Evolutionary conservation across 345 rosid genomes (phyloP).

Genomic region (Garcia nutans): DNA sequence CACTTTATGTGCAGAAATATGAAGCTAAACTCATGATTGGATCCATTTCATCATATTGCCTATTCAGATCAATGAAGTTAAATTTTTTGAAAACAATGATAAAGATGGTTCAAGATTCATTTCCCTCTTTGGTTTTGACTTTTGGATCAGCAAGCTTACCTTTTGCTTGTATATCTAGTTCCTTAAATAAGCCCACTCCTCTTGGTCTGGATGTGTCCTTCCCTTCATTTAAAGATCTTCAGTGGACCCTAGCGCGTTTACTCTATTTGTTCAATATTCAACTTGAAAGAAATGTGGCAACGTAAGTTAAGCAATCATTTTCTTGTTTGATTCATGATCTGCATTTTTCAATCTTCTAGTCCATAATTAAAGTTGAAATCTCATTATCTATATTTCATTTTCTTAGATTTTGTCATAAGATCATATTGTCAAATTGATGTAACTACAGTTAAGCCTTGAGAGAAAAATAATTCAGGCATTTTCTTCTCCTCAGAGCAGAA

Average conservation of each 20-base stretch:
- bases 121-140: constrained; percentile 39
- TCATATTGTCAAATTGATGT: constrained; percentile 5
- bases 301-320: constrained; percentile 55
- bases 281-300: constrained; percentile 85
- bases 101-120: constrained; percentile 37
- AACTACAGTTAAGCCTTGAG: neutral
- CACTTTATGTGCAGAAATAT: constrained; percentile 47
- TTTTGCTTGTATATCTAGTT: constrained; percentile 80
- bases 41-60: constrained; percentile 43
- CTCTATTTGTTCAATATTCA: constrained; percentile 82
- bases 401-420: neutral
- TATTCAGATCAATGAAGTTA: constrained; percentile 38
- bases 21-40: constrained; percentile 37
- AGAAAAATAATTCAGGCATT: neutral
- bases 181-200: constrained; percentile 74
- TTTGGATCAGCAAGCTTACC: constrained; percentile 38
- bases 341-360: constrained; percentile 2
- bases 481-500: neutral
- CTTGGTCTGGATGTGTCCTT: constrained; percentile 68
- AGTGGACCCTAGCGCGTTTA: constrained; percentile 69
- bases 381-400: constrained; percentile 3
- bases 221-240: constrained; percentile 69
- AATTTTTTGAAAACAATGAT: constrained; percentile 27
- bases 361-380: constrained; percentile 3
- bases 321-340: constrained; percentile 5